phyloP scores from a whole-genome alignment of 2,329 filamentous ascomycete genomes.

The Sporothrix curviconia region DNA sequence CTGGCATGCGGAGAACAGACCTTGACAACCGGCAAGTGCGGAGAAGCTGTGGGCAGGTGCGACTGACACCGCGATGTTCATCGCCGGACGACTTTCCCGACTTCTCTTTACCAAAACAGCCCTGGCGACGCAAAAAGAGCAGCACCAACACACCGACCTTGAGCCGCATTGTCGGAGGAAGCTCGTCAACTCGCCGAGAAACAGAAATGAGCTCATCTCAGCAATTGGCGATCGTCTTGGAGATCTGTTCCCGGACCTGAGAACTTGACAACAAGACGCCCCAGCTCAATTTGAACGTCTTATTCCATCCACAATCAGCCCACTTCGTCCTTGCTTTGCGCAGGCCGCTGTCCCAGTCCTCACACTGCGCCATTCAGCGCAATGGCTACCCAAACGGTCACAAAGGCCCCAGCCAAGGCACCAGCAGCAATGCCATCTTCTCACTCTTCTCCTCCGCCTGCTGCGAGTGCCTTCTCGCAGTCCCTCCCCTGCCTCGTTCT shows the following conservation, averaged over 20 bases:
- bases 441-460: not conserved
- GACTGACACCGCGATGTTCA: not conserved
- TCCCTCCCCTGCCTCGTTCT: conserved; percentile 30
- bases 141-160: not conserved
- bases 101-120: too few relatives aligned
- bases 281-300: not conserved
- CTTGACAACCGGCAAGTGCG: not conserved
- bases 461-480: not conserved
- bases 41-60: not conserved
- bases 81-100: not conserved
- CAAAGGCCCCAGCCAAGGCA: not conserved
- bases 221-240: too few relatives aligned
- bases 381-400: not conserved
- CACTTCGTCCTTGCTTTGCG: not conserved
- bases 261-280: too few relatives aligned
- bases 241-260: not conserved
- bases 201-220: not conserved
- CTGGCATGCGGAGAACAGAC: not conserved
- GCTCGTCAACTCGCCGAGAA: not conserved
- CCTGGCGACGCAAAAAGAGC: too few relatives aligned
- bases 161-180: not conserved
- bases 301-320: not conserved
- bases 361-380: not conserved
- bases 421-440: not conserved
- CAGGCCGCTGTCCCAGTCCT: not conserved